These are phyloP conservation scores for Coprinopsis strossmayeri DNA, from an alignment of 768 basidiomycete species.

Conservation along the genomic window DNA sequence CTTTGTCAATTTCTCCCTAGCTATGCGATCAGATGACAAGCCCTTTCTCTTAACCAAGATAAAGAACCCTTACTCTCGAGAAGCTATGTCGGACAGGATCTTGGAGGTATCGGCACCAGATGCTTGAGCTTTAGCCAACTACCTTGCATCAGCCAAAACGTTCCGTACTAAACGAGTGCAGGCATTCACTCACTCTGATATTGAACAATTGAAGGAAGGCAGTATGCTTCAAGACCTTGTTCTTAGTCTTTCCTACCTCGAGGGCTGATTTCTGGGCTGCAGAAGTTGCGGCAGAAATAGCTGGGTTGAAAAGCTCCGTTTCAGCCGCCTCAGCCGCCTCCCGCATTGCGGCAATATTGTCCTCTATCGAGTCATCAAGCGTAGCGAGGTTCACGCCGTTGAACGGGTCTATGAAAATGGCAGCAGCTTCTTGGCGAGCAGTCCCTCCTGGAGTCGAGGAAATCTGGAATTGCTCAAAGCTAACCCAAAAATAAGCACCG, in stretches of 20 bases:
- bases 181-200: background rate
- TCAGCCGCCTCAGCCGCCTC: background rate
- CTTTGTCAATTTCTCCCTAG: background rate
- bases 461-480: background rate
- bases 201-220: background rate
- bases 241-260: slow-evolving; percentile 1
- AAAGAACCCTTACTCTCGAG: background rate
- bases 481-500: background rate
- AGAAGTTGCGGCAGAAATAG: slow-evolving; percentile 1
- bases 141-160: background rate
- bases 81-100: background rate
- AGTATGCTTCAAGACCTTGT: slow-evolving; percentile 4
- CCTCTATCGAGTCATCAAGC: background rate
- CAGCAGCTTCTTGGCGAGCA: background rate
- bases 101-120: background rate
- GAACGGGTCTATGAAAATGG: background rate
- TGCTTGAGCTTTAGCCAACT: background rate
- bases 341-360: background rate
- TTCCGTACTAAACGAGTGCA: background rate
- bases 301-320: background rate
- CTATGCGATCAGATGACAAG: background rate
- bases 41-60: background rate
- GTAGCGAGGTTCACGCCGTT: background rate
- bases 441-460: background rate
- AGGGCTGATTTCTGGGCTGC: background rate